phyloP scores from a whole-genome alignment of 176 grass and related monocot species.

The Phoenix dactylifera region DNA sequence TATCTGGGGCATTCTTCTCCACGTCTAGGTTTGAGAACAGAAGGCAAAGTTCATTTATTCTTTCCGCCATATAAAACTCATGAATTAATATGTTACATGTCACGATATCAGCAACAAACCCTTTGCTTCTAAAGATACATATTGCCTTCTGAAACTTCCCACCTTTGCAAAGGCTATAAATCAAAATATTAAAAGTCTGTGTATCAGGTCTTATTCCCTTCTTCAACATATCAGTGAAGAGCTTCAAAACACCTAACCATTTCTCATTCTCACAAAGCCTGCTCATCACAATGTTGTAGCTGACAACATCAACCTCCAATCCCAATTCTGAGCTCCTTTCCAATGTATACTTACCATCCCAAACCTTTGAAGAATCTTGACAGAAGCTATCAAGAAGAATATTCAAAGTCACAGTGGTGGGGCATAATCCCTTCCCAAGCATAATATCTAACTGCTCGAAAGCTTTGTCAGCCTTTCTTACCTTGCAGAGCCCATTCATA shows the following conservation, averaged over 20 bases:
- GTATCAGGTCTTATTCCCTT: slow-evolving; percentile 44
- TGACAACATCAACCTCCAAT: slow-evolving; percentile 60
- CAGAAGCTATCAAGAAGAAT: slow-evolving; percentile 58
- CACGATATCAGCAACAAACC: slow-evolving; percentile 62
- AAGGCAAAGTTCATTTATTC: slow-evolving; percentile 49
- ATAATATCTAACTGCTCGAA: slow-evolving; percentile 48
- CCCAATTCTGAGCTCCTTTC: slow-evolving; percentile 64
- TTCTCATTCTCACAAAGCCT: slow-evolving; percentile 52
- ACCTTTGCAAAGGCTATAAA: slow-evolving; percentile 55
- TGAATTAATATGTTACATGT: slow-evolving; percentile 83
- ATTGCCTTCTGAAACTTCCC: slow-evolving; percentile 58
- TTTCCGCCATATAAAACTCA: slow-evolving; percentile 47
- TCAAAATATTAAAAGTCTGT: slow-evolving; percentile 66
- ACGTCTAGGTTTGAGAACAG: slow-evolving; percentile 39
- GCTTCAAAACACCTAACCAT: slow-evolving; percentile 52
- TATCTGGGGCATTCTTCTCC: slow-evolving; percentile 49
- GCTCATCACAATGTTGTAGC: slow-evolving; percentile 81
- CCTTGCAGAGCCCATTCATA: slow-evolving; percentile 58
- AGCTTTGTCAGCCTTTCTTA: slow-evolving; percentile 30
- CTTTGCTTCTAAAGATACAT: slow-evolving; percentile 47
- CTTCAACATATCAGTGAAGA: slow-evolving; percentile 75
- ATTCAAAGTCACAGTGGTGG: slow-evolving; percentile 58
- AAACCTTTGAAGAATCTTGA: slow-evolving; percentile 37
- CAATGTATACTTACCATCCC: slow-evolving; percentile 44
- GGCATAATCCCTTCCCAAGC: slow-evolving; percentile 49